Conservation (phyloP, 139 green algal species). For the Yamagishiella unicocca region DNA sequence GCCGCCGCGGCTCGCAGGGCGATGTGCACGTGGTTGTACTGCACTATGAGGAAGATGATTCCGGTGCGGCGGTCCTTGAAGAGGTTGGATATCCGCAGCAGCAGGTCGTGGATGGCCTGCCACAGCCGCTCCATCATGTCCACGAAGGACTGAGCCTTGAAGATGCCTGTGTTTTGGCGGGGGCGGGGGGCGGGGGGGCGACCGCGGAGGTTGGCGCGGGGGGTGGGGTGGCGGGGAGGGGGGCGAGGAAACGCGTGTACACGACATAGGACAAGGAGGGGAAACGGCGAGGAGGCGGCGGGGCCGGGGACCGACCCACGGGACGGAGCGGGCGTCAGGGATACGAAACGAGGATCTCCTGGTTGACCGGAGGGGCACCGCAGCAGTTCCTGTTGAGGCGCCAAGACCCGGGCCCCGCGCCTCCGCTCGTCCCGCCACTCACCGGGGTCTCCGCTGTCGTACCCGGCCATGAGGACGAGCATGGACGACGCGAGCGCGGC, state of each 20-base stretch:
- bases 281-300: no score
- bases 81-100: slow-evolving; percentile 75
- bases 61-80: slow-evolving; percentile 68
- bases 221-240: background rate
- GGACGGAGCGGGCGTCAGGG: no score
- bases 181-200: background rate
- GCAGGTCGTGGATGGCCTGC: slow-evolving; percentile 68
- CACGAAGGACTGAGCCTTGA: slow-evolving; percentile 69
- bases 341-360: no score
- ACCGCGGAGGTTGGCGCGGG: background rate
- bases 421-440: background rate
- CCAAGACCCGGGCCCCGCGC: no score
- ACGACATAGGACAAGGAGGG: background rate
- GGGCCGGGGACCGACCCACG: no score
- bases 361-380: no score
- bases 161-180: slow-evolving; percentile 59
- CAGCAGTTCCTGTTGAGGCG: no score
- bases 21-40: slow-evolving; percentile 87
- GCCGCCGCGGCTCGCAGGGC: slow-evolving; percentile 58
- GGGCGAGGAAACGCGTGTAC: background rate
- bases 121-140: slow-evolving; percentile 74
- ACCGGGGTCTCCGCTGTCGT: slow-evolving; percentile 68
- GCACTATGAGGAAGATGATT: slow-evolving; percentile 95
- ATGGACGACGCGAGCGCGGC: slow-evolving; percentile 87
- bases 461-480: slow-evolving; percentile 85